Evolutionary conservation across 2,329 filamentous ascomycete species (phyloP).

Genomic region (Rhinocladiella similis): DNA sequence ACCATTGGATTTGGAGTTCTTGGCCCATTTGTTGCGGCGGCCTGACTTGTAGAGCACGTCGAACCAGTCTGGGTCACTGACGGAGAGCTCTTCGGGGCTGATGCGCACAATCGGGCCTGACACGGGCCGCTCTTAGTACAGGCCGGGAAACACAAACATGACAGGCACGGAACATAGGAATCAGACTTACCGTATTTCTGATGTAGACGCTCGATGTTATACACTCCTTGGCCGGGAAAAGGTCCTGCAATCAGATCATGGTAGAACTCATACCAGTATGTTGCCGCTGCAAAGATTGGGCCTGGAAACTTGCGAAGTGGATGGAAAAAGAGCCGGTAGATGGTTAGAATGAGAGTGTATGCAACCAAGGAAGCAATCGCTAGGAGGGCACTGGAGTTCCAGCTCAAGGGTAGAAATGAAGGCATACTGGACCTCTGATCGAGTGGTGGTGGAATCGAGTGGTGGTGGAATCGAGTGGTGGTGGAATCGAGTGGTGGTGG

Average conservation of each 20-base stretch:
- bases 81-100: slow-evolving; percentile 15
- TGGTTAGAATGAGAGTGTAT: not conserved
- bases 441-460: no score
- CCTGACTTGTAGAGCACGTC: slow-evolving; percentile 12
- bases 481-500: no score
- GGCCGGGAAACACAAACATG: no score
- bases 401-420: no score
- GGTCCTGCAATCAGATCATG: slow-evolving; percentile 28
- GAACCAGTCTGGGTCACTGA: slow-evolving; percentile 16
- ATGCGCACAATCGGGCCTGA: slow-evolving; percentile 16
- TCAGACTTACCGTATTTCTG: no score
- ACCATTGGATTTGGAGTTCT: not conserved
- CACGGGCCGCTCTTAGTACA: not conserved
- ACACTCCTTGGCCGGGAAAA: slow-evolving; percentile 33
- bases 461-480: no score
- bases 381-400: no score
- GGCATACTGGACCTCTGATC: no score
- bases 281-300: slow-evolving; percentile 34
- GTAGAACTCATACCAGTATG: slow-evolving; percentile 33
- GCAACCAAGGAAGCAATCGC: not conserved
- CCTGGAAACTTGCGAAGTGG: slow-evolving; percentile 38
- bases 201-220: slow-evolving; percentile 30
- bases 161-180: no score
- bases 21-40: slow-evolving; percentile 9
- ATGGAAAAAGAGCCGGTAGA: slow-evolving; percentile 27